phyloP scores from a whole-genome alignment of 371 early-diverging fungal genomes.

The Dipsacomyces acuminosporus region DNA sequence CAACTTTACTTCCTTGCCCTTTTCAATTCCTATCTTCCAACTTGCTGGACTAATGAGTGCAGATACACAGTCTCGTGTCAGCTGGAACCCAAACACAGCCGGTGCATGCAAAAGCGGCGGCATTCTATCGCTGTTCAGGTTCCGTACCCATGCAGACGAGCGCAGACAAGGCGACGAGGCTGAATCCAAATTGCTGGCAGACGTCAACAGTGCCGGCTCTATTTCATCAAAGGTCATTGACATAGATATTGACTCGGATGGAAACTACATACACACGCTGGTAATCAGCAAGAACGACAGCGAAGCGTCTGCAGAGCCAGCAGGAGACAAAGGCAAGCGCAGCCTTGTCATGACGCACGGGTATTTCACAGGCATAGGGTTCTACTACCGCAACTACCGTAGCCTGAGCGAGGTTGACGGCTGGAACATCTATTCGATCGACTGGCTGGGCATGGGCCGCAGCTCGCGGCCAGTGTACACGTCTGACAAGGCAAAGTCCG shows the following conservation, averaged over 20 bases:
- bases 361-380: slow-evolving; percentile 87
- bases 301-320: neutral
- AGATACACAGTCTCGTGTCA: neutral
- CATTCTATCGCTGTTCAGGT: neutral
- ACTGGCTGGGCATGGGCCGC: slow-evolving; percentile 89
- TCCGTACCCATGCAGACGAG: neutral
- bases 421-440: slow-evolving; percentile 73
- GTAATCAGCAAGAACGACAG: slow-evolving; percentile 13
- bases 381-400: slow-evolving; percentile 79
- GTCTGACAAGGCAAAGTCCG: slow-evolving; percentile 39
- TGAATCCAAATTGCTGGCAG: neutral
- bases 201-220: neutral
- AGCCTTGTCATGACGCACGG: slow-evolving; percentile 85
- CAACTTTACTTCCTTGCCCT: neutral
- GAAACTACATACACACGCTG: slow-evolving; percentile 44
- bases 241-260: slow-evolving; percentile 27
- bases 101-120: no score
- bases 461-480: slow-evolving; percentile 70
- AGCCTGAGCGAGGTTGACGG: slow-evolving; percentile 61
- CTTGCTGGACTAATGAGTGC: neutral
- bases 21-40: neutral
- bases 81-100: neutral
- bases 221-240: slow-evolving; percentile 22
- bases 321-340: neutral
- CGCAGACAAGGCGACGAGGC: neutral